Evolutionary conservation across 805 yeast species (phyloP).

Genomic region (Cyberlindnera veronae): DNA sequence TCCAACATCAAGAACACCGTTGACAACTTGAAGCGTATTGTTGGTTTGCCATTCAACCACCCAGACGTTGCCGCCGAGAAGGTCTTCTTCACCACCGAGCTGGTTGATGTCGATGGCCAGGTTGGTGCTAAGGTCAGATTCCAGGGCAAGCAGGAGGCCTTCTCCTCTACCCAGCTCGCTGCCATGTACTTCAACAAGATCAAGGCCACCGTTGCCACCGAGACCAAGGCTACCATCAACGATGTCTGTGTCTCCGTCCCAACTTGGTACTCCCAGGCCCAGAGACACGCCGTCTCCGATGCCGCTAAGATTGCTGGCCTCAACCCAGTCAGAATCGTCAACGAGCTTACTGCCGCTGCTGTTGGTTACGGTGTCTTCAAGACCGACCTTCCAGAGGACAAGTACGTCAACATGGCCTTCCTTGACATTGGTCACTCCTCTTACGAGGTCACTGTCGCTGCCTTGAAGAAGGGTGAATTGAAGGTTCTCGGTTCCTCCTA

Average conservation of each 20-base stretch:
- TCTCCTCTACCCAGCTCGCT: conserved; percentile 84
- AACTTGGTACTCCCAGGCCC: conserved; percentile 93
- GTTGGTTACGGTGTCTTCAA: conserved; percentile 99
- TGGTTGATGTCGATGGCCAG: conserved; percentile 70
- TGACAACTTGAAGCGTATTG: conserved; percentile 87
- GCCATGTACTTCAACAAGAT: conserved; percentile 95
- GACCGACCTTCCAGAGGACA: conserved; percentile 92
- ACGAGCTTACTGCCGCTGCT: conserved; percentile 98
- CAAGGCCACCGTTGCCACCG: conserved; percentile 73
- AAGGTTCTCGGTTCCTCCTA: conserved; percentile 88
- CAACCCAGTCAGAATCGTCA: conserved; percentile 97
- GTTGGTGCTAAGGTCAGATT: conserved; percentile 85
- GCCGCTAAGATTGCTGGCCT: conserved; percentile 95
- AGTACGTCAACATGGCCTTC: conserved; percentile 85
- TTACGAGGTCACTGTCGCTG: conserved; percentile 83
- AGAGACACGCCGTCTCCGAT: conserved; percentile 94
- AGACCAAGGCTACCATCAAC: conserved; percentile 70
- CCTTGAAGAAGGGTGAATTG: conserved; percentile 94
- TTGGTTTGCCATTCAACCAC: conserved; percentile 72
- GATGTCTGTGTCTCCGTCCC: conserved; percentile 96
- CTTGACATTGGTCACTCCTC: conserved; percentile 97
- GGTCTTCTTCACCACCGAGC: conserved; percentile 67
- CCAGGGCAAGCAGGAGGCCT: conserved; percentile 72
- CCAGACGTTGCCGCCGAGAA: conserved; percentile 77
- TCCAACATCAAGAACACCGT: conserved; percentile 96